Evolutionary conservation across 805 yeast species (phyloP).

Genomic region (Kuraishia piskuri): DNA sequence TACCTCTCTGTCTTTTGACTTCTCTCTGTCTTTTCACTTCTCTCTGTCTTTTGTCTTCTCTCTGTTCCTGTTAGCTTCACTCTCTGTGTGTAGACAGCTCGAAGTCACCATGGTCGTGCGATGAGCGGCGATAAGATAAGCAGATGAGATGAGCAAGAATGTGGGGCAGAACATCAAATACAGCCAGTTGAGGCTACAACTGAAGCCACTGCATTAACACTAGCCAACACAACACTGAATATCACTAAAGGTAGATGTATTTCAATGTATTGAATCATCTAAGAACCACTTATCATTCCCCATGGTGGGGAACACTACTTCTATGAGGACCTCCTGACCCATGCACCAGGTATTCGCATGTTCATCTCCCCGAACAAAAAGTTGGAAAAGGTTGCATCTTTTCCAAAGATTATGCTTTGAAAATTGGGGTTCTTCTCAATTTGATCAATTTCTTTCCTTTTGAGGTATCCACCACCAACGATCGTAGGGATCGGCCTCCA

Average conservation of each 20-base stretch:
- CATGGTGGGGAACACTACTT: background rate
- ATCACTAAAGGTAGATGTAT: no score
- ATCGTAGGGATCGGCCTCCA: background rate
- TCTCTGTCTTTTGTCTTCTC: no score
- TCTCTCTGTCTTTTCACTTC: no score
- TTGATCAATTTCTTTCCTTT: background rate
- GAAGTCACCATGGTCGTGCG: background rate
- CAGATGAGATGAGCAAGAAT: background rate
- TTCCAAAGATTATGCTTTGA: background rate
- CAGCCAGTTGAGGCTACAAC: no score
- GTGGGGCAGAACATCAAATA: no score
- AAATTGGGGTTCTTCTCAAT: background rate
- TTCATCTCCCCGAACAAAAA: background rate
- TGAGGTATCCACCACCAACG: background rate
- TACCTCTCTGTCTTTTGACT: no score
- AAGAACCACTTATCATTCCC: no score
- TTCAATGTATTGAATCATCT: no score
- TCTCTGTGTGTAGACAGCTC: no score
- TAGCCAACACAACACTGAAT: no score
- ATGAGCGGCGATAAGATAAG: background rate
- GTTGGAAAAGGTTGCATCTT: background rate
- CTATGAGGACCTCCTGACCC: background rate
- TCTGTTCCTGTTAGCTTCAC: no score
- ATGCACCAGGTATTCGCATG: background rate
- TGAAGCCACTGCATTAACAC: no score